Evolutionary conservation across 2,329 filamentous ascomycete genomes (phyloP), one percentile per base, ranked within the genome.

Genomic region (Pseudomassariella vexata): DNA sequence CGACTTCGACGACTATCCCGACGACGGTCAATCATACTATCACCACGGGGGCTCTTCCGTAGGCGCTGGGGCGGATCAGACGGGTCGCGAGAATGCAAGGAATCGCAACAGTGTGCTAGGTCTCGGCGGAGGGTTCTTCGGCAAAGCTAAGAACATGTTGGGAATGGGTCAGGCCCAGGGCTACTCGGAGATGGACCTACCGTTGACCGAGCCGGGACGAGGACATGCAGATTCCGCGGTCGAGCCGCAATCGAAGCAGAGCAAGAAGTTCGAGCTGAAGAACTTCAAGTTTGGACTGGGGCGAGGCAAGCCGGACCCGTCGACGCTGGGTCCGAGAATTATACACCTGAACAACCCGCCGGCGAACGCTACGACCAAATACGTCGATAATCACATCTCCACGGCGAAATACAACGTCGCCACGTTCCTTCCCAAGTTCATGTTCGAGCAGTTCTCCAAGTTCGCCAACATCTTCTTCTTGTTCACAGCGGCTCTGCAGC

Each of bases 391-490:
- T 56, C 88, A 96, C 59, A 84, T 98, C 41, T 96, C 90, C 24
- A 98, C 92, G 5, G 84, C 92, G 42, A 98, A 98, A 62, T 98
- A 98, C 75, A 98, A 96, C 58, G 50, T 87, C 52, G 71, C 85
- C 34, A 95, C 88, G 14, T 98, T 98, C 59, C 56, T 96, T 12
- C 92, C 92, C 30, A 98, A 98, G 61, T 98, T 98, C 62, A 70
- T 98, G 35, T 88, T 90, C 58, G 92, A 98, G 60, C 92, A 98
- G 57, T 98, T 98, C 64, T 95, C 89, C 40, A 98, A 95, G 68
- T 95, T 95, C 61, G 92, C 92, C 68, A 98, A 98, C 63, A 63
- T 98, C 53, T 98, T 98, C 70, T 98, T 98, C 83, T 76, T 98
- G 56, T 96, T 98, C 60, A 98, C 92, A 22, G 89, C 92, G 11